Conservation (phyloP, 768 basidiomycete genomes). For the Grammothele lineata region DNA sequence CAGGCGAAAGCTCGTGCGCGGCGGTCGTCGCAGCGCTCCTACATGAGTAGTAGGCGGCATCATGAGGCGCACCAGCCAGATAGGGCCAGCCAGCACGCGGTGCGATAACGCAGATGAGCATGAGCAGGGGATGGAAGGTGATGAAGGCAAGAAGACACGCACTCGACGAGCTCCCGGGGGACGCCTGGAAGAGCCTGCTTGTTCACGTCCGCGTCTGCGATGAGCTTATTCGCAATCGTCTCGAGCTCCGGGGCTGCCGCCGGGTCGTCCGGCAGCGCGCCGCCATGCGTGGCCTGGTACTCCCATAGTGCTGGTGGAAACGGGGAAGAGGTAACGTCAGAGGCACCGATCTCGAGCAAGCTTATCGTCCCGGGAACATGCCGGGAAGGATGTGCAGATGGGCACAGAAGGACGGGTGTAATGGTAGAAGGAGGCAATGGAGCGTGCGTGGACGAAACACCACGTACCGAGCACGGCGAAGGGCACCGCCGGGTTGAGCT, state of each 20-base stretch:
- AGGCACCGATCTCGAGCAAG: too few relatives aligned
- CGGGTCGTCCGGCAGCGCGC: conserved; percentile 50
- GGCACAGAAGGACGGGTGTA: too few relatives aligned
- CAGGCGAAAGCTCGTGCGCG: conserved; percentile 82
- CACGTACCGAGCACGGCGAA: conserved; percentile 70
- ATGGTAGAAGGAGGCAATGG: too few relatives aligned
- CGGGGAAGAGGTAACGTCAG: too few relatives aligned
- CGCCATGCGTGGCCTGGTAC: conserved; percentile 58
- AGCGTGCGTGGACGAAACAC: not conserved
- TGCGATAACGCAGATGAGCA: not conserved
- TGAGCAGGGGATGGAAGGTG: not conserved
- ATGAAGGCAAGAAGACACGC: conserved; percentile 15
- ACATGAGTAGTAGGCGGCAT: too few relatives aligned
- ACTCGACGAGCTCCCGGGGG: conserved; percentile 65
- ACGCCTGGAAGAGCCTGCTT: conserved; percentile 55
- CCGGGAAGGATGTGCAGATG: too few relatives aligned
- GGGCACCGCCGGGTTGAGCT: conserved; percentile 70
- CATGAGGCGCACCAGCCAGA: too few relatives aligned
- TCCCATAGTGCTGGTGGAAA: conserved; percentile 69
- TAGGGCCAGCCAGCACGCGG: not conserved
- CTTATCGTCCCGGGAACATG: too few relatives aligned
- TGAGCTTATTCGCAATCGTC: conserved; percentile 56
- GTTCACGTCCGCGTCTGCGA: conserved; percentile 64
- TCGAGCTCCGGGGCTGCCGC: conserved; percentile 53
- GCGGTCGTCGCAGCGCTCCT: conserved; percentile 74